Evolutionary conservation across 306 rosid genomes (phyloP), one percentile per base, ranked within the genome.

Genomic region (Fagus sylvatica): DNA sequence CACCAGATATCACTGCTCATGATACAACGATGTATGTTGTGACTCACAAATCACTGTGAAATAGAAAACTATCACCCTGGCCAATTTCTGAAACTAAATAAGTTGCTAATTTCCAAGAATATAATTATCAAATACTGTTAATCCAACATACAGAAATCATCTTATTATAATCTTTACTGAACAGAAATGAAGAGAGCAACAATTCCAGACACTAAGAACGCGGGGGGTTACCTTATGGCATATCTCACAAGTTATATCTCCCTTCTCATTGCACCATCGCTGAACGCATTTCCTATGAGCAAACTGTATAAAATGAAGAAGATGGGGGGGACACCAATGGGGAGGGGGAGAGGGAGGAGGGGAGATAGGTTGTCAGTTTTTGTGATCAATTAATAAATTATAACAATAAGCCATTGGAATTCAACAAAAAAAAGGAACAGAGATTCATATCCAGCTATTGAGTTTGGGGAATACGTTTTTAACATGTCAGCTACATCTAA

Each of bases 221-320:
- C 43, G 65, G 43, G 1, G 40, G 79, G 16, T 74, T 83, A 89
- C 93, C 89, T 87, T 85, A 84, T 74, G 86, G 75, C 96, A 91
- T 32, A 91, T 89, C 84, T 91, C 93, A 82, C 90, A 91, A 53
- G 74, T 87, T 33, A 81, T 82, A 72, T 89, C 90, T 57, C 91
- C 89, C 78, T 91, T 88, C 88, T 91, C 93, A 73, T 85, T 84
- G 86, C 93, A 87, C 93, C 93, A 91, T 62, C 79, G 86, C 64
- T 91, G 93, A 69, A 91, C 89, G 70, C 93, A 89, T 75, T 74
- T 82, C 75, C 86, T 80, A 76, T 91, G 93, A 82, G 91, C 96
- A 82, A 78, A 91, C 96, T 88, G 85, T 17, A 67, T 16, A 72
- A 22, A 79, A 54, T 42, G 33, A 41, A 22, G 28, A 22, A 22